phyloP scores from a whole-genome alignment of 192 early-diverging fungal genomes.

The Coemansia sp. region DNA sequence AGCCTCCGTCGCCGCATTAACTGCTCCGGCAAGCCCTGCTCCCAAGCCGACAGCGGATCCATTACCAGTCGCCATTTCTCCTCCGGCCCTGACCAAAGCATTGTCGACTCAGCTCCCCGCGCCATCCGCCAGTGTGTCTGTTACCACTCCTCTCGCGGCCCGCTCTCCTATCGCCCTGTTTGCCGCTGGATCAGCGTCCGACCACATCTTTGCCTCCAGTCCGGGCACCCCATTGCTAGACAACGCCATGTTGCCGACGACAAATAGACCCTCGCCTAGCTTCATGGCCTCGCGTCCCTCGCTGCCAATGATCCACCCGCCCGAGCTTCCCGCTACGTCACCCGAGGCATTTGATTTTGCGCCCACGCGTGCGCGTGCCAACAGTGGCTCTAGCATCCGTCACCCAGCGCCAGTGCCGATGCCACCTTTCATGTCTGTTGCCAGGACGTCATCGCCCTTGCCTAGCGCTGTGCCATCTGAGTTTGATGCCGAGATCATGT shows the following conservation, averaged over 20 bases:
- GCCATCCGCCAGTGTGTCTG: background rate
- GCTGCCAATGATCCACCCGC: slow-evolving; percentile 24
- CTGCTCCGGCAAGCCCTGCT: background rate
- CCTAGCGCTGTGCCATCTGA: slow-evolving; percentile 34
- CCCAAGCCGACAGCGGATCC: background rate
- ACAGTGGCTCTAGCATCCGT: slow-evolving; percentile 36
- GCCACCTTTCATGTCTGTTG: slow-evolving; percentile 4
- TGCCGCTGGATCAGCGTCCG: background rate
- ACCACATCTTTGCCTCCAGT: background rate
- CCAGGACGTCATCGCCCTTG: background rate
- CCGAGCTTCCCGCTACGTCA: slow-evolving; percentile 6
- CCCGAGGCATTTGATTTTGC: slow-evolving; percentile 12
- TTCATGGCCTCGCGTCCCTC: slow-evolving; percentile 28
- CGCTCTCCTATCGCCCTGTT: slow-evolving; percentile 3
- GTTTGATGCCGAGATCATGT: slow-evolving; percentile 51
- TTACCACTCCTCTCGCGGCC: background rate
- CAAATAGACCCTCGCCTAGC: slow-evolving; percentile 14
- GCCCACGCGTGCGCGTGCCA: slow-evolving; percentile 32
- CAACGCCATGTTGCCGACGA: slow-evolving; percentile 24
- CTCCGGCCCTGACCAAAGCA: background rate
- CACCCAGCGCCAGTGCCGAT: slow-evolving; percentile 10
- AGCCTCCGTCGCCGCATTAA: background rate
- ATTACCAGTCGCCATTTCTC: background rate
- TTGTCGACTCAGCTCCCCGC: background rate
- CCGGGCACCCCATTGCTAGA: slow-evolving; percentile 24